Evolutionary conservation across 192 early-diverging fungal species (phyloP).

Genomic region (Chytriomyces confervae): DNA sequence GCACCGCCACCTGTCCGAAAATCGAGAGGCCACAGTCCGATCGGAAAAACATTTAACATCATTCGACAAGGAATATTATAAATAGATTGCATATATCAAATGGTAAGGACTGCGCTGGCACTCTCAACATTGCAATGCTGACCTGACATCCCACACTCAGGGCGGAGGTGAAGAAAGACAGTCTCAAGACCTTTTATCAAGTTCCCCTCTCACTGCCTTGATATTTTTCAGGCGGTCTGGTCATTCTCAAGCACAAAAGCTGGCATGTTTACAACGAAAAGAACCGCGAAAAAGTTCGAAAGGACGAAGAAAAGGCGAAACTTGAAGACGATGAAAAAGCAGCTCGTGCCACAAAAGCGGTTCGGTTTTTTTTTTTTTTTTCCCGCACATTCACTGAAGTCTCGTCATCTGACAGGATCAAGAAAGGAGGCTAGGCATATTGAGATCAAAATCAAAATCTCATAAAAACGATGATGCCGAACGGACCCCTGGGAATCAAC

Average conservation of each 20-base stretch:
- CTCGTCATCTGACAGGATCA: conserved; percentile 49
- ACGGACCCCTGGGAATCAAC: not conserved
- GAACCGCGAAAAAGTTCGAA: conserved; percentile 69
- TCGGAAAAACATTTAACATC: too few relatives aligned
- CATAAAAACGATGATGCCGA: conserved; percentile 20
- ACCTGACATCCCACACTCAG: too few relatives aligned
- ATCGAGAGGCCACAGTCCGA: too few relatives aligned
- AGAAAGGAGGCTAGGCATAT: conserved; percentile 60
- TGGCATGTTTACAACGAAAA: conserved; percentile 80
- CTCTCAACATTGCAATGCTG: too few relatives aligned
- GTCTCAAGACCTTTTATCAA: too few relatives aligned
- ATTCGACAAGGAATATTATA: too few relatives aligned
- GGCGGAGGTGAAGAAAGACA: too few relatives aligned
- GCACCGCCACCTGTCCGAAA: too few relatives aligned
- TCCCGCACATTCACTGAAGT: not conserved
- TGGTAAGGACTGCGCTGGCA: too few relatives aligned
- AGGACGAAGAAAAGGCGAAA: conserved; percentile 73
- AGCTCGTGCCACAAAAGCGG: conserved; percentile 59
- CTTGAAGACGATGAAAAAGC: conserved; percentile 57
- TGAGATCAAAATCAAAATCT: conserved; percentile 55
- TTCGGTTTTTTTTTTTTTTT: conserved; percentile 37
- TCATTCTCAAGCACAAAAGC: conserved; percentile 35
- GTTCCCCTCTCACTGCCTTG: too few relatives aligned
- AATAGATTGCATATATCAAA: too few relatives aligned
- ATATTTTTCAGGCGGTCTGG: conserved; percentile 22